Percentiles rank a stretch among this genome's conserved stretches.
Evolutionary conservation across 2,329 filamentous ascomycete genomes (phyloP).

Genomic region (Tolypocladium sp.): DNA sequence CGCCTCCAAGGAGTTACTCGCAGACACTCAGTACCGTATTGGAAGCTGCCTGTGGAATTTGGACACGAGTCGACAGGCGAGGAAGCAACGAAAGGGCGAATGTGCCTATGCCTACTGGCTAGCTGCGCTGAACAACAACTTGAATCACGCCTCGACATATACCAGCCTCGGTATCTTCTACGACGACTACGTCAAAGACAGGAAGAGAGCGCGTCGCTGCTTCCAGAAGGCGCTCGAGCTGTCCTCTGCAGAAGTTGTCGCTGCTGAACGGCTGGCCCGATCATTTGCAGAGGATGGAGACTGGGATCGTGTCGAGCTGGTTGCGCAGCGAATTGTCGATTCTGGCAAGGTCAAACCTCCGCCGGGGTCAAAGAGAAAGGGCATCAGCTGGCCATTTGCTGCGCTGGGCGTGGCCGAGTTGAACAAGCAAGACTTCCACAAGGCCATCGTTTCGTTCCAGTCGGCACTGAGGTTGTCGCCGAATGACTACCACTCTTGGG

Average conservation of each 20-base stretch:
- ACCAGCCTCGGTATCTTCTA: constrained; percentile 88
- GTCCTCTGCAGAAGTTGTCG: constrained; percentile 74
- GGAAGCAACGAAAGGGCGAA: constrained; percentile 66
- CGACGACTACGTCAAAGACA: constrained; percentile 81
- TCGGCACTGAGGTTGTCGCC: constrained; percentile 76
- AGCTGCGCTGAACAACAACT: constrained; percentile 72
- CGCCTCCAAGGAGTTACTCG: constrained; percentile 60
- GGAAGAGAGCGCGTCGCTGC: constrained; percentile 76
- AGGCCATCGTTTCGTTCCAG: constrained; percentile 87
- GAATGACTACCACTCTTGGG: constrained; percentile 88
- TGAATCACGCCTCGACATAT: constrained; percentile 84
- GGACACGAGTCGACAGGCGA: constrained; percentile 61
- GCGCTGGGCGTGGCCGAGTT: constrained; percentile 89
- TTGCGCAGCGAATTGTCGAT: constrained; percentile 83
- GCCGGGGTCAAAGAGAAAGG: constrained; percentile 86
- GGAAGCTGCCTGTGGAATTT: constrained; percentile 82
- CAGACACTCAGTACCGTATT: constrained; percentile 78
- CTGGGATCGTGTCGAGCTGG: constrained; percentile 92
- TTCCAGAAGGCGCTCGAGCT: constrained; percentile 96
- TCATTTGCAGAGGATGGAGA: constrained; percentile 85
- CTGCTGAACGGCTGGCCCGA: constrained; percentile 77
- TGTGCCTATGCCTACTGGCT: constrained; percentile 74
- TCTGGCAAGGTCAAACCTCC: constrained; percentile 88
- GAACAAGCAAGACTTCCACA: constrained; percentile 84
- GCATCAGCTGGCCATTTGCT: constrained; percentile 92